Conservation (phyloP, 2,329 filamentous ascomycete genomes). For the Colletotrichum sp. region DNA sequence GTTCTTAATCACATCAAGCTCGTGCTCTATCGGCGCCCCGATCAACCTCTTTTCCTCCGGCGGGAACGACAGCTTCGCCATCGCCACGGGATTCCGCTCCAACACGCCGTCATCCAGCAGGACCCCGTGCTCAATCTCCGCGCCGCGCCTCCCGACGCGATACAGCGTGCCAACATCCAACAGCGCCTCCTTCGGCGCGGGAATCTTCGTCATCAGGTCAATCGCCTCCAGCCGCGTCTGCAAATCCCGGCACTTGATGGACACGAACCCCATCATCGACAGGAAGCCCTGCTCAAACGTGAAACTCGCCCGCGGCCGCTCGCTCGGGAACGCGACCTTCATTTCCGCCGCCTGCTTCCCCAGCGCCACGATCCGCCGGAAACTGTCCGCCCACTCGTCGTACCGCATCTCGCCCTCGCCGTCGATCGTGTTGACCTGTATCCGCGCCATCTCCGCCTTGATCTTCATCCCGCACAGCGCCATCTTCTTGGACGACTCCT, state of each 20-base stretch:
- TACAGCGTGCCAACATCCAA: slow-evolving; percentile 5
- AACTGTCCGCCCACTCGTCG: slow-evolving; percentile 38
- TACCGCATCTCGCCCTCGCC: slow-evolving; percentile 35
- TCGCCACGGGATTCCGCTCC: not conserved
- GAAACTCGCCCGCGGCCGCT: slow-evolving; percentile 25
- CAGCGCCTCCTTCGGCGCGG: slow-evolving; percentile 26
- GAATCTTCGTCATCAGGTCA: slow-evolving; percentile 25
- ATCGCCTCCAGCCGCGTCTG: slow-evolving; percentile 42
- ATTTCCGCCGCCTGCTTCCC: slow-evolving; percentile 22
- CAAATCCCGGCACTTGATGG: slow-evolving; percentile 26
- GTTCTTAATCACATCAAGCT: not conserved
- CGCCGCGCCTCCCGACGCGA: not conserved
- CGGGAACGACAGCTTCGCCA: not conserved
- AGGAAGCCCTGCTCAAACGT: slow-evolving; percentile 6
- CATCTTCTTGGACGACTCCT: not conserved
- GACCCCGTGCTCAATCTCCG: slow-evolving; percentile 18
- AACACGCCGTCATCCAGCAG: slow-evolving; percentile 3
- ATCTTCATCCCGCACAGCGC: slow-evolving; percentile 8
- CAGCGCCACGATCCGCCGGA: slow-evolving; percentile 40
- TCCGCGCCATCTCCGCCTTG: slow-evolving; percentile 34
- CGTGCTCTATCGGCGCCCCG: slow-evolving; percentile 2
- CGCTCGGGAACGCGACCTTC: not conserved
- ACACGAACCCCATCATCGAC: not conserved
- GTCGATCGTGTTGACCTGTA: slow-evolving; percentile 37
- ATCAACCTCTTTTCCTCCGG: not conserved